Percentiles rank a stretch among this genome's conserved stretches.
These are phyloP conservation scores for Yarrowia sp. DNA, from an alignment of 805 yeast genomes.

Conservation along the genomic window DNA sequence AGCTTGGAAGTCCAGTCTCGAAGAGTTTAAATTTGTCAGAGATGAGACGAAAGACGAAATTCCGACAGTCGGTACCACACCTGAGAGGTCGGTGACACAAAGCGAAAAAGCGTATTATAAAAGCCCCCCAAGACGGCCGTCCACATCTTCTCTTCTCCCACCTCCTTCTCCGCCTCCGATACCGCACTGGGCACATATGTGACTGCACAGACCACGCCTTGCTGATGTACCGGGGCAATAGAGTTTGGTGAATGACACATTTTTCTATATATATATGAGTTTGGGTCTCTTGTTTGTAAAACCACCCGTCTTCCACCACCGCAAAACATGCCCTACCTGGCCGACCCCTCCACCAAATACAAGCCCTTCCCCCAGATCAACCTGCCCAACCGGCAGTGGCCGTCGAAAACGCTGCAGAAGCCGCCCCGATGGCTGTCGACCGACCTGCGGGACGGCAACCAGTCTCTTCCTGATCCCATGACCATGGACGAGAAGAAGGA, in stretches of 20 bases:
- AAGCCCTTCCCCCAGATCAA: constrained; percentile 61
- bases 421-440: constrained; percentile 87
- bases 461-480: constrained; percentile 87
- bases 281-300: neutral
- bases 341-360: constrained; percentile 55
- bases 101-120: neutral
- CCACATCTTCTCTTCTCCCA: neutral
- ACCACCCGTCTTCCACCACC: neutral
- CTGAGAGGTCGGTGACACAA: neutral
- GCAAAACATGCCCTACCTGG: constrained; percentile 23
- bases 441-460: constrained; percentile 84
- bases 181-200: constrained; percentile 12
- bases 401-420: constrained; percentile 60
- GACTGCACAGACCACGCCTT: constrained; percentile 8
- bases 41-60: neutral
- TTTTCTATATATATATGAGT: constrained; percentile 13
- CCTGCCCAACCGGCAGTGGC: constrained; percentile 75
- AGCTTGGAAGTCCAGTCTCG: constrained; percentile 12
- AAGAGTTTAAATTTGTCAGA: constrained; percentile 10
- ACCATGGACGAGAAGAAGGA: constrained; percentile 76
- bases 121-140: neutral
- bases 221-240: constrained; percentile 27
- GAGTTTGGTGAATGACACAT: constrained; percentile 26
- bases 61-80: neutral
- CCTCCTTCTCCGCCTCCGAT: neutral